These are phyloP conservation scores for Aspergillus udagawae DNA, from an alignment of 2,329 filamentous ascomycete genomes.

Conservation along the genomic window DNA sequence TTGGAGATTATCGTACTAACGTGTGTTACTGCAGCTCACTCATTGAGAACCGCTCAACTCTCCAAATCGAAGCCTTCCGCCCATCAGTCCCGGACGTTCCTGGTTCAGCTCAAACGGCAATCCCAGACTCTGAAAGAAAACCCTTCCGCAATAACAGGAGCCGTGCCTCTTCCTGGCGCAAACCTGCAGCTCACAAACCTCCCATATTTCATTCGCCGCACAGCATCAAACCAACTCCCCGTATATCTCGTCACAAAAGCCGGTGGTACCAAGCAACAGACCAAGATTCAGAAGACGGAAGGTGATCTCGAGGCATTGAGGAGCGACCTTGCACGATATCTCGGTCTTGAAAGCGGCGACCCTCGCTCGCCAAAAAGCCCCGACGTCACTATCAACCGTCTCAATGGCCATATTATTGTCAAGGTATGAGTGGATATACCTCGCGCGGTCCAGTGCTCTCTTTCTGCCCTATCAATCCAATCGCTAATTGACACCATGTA, in stretches of 20 bases:
- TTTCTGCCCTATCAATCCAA: neutral
- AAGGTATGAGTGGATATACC: slow-evolving; percentile 51
- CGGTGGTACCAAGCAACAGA: slow-evolving; percentile 71
- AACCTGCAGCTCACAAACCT: slow-evolving; percentile 42
- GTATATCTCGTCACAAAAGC: slow-evolving; percentile 72
- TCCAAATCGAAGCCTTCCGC: slow-evolving; percentile 10
- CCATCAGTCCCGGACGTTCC: slow-evolving; percentile 34
- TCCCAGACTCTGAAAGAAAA: slow-evolving; percentile 31
- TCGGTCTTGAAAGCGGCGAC: slow-evolving; percentile 54
- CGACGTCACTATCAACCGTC: slow-evolving; percentile 49
- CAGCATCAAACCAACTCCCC: slow-evolving; percentile 65
- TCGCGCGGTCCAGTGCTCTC: neutral
- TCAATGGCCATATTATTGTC: slow-evolving; percentile 71
- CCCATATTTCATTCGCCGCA: slow-evolving; percentile 70
- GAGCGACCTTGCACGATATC: slow-evolving; percentile 56
- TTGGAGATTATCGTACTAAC: slow-evolving; percentile 9
- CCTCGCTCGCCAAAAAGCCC: slow-evolving; percentile 26
- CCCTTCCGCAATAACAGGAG: slow-evolving; percentile 14
- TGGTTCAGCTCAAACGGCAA: slow-evolving; percentile 35
- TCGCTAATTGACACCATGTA: slow-evolving; percentile 18
- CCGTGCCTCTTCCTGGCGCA: slow-evolving; percentile 29
- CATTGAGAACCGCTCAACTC: slow-evolving; percentile 18
- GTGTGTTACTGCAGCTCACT: slow-evolving; percentile 13
- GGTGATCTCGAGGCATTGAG: slow-evolving; percentile 65
- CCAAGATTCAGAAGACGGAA: slow-evolving; percentile 72